Evolutionary conservation across 768 basidiomycete species (phyloP).

Genomic region (Cystobasidium ongulense): DNA sequence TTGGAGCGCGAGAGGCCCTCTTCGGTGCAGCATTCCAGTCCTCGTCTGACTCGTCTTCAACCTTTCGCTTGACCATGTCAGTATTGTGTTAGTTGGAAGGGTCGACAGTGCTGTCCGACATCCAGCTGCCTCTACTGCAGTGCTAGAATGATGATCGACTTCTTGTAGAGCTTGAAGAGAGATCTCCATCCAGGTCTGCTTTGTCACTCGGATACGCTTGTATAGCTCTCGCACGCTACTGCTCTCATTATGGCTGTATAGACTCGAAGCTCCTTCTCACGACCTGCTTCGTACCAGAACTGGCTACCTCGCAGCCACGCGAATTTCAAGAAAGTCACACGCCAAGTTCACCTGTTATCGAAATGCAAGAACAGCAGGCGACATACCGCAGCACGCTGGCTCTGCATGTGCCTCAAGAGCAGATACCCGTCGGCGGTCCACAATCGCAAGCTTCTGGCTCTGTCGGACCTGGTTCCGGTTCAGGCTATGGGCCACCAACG

Average conservation of each 20-base stretch:
- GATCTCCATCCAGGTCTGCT: no score
- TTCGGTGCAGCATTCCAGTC: neutral
- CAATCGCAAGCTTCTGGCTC: conserved; percentile 14
- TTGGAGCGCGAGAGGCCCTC: neutral
- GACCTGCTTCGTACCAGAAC: no score
- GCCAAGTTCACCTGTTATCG: neutral
- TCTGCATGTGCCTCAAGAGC: conserved; percentile 29
- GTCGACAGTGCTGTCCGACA: neutral
- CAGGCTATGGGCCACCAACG: conserved; percentile 20
- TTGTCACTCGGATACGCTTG: no score
- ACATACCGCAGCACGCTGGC: conserved; percentile 30
- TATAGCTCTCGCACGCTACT: no score
- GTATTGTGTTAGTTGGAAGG: no score
- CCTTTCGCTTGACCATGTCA: neutral
- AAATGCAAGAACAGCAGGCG: neutral
- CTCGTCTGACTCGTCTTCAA: neutral
- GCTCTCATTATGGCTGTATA: no score
- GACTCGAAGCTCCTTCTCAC: no score
- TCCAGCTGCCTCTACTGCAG: no score
- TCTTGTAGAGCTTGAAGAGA: no score
- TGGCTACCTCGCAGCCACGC: no score
- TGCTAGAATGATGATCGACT: no score
- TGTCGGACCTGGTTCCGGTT: neutral
- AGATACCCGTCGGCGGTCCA: conserved; percentile 22
- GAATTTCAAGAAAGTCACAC: neutral